Base-by-base conservation (phyloP, 2,329 filamentous ascomycete genomes). In the Aspergillus latus region DNA sequence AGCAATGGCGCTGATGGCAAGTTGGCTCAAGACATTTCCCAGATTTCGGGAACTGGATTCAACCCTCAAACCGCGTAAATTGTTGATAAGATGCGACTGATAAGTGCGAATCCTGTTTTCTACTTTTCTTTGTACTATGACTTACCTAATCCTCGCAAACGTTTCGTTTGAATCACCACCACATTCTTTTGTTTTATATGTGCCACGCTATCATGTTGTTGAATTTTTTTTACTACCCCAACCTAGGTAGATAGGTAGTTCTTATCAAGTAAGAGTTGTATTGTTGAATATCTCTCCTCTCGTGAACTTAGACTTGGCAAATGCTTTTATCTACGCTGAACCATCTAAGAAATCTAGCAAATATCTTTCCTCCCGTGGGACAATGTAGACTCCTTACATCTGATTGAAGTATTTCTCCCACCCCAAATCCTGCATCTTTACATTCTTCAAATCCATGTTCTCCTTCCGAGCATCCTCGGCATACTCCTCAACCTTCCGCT, bases 351-450 rank as follows among this genome's bases (percentile, higher is more conserved):
- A 34, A 6, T 3, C 30, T 13, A 26, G 26, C 26, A 5, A 28
- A 28, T 28, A 15, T 36, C 36, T 52, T 58, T 49, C 55, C 16
- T 43, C 13, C 52, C 48, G 29, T 37, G 28, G n/a, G n/a, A n/a
- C 26, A 6, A 26, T 16, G 44, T 29, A 11, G 26, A 30, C n/a
- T 15, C 30, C 49, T 53, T 70, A 69, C 74, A 78, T 76, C 63
- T 76, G 70, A 61, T 73, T 74, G 62, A 75, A 76, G 62, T 77
- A 78, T 63, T 72, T 73, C 57, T 76, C 72, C 72, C 73, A 75
- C 7, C 76, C 75, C 21, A 77, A 59, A 47, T 76, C 72, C 49
- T 67, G 71, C 65, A 78, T 68, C 63, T 75, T 77, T 7, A 66
- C 66, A 15, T 74, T 75, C 63, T 78, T 77, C 49, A 72, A 57